Evolutionary conservation across 2,329 filamentous ascomycete genomes (phyloP), one percentile per base, ranked within the genome.

Genomic region (Malbranchea zuffiana): DNA sequence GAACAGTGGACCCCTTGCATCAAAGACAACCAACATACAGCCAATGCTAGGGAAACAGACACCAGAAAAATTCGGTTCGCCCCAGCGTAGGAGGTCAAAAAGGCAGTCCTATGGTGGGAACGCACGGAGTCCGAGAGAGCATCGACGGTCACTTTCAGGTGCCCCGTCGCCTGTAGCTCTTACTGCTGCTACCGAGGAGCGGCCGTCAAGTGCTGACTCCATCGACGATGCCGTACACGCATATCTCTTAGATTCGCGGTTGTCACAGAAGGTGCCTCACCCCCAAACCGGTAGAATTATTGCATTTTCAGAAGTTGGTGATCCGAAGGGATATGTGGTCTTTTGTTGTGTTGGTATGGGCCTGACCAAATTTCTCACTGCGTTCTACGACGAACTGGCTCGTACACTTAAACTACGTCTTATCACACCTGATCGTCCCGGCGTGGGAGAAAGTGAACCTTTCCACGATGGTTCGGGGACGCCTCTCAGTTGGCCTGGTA

Each of bases 291-390:
- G 87, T 1, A 77, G 90, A 11, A 70, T 81, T 3, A 95, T 98
- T 47, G 92, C 86, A 1, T 98, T 95, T 53, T 96, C 88, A 0
- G 90, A 98, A 57, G 90, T 98, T 2, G 90, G 90, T 10, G 87
- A 96, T 56, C 78, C 87, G 0, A 76, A 88, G 28, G 90, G 90
- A 1, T 88, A 81, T 47, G 88, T 86, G 2, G 84, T 98, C 2
- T 87, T 98, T 49, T 92, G 90, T 55, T 98, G 90, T 52, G 86
- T 98, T 2, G 90, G 90, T 13, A 98, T 98, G 90, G 90, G 90
- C 0, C 62, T 98, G 50, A 98, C 90, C 7, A 75, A 90, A 59
- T 98, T 90, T 55, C 82, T 98, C 42, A 95, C 85, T 43, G 86
- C 87, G 0, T 98, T 98, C 56, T 98, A 96, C 54, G 90, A 98